A percentile compares a stretch with the other conserved stretches of the same genome.
These are phyloP conservation scores for Auricularia heimuer DNA, from an alignment of 768 basidiomycete species.

Conservation along the genomic window DNA sequence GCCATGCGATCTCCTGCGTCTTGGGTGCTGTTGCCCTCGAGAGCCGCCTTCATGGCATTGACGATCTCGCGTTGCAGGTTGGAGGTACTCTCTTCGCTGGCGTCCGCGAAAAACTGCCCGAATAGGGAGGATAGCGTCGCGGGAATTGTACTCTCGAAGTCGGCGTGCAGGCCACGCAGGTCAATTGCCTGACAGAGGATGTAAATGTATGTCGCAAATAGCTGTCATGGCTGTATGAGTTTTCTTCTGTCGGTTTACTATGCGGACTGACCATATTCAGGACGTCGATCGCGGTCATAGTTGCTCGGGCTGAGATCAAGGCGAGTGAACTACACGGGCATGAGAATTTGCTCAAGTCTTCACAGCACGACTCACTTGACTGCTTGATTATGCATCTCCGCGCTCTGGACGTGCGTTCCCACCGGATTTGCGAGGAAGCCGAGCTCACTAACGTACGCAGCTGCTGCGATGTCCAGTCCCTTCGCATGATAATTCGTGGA, in stretches of 20 bases:
- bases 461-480: conserved; percentile 75
- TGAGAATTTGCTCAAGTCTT: conserved; percentile 20
- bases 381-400: conserved; percentile 89
- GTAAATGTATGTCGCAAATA: conserved; percentile 69
- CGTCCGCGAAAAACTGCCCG: conserved; percentile 30
- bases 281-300: conserved; percentile 21
- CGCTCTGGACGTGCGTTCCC: conserved; percentile 73
- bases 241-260: conserved; percentile 11
- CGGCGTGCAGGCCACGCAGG: conserved; percentile 61
- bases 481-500: conserved; percentile 77
- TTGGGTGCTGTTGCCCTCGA: conserved; percentile 51
- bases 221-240: conserved; percentile 4
- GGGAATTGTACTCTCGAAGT: conserved; percentile 44
- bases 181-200: conserved; percentile 74
- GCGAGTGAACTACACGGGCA: conserved; percentile 23
- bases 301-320: conserved; percentile 23
- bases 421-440: conserved; percentile 78
- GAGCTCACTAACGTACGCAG: conserved; percentile 74
- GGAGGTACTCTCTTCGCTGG: conserved; percentile 18
- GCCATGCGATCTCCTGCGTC: not conserved
- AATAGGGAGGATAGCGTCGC: conserved; percentile 45
- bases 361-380: conserved; percentile 23
- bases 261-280: conserved; percentile 17
- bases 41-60: conserved; percentile 35
- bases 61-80: conserved; percentile 11